These are phyloP conservation scores for Cymbopogon citratus DNA, from an alignment of 176 grass and related monocot genomes.

Conservation along the genomic window DNA sequence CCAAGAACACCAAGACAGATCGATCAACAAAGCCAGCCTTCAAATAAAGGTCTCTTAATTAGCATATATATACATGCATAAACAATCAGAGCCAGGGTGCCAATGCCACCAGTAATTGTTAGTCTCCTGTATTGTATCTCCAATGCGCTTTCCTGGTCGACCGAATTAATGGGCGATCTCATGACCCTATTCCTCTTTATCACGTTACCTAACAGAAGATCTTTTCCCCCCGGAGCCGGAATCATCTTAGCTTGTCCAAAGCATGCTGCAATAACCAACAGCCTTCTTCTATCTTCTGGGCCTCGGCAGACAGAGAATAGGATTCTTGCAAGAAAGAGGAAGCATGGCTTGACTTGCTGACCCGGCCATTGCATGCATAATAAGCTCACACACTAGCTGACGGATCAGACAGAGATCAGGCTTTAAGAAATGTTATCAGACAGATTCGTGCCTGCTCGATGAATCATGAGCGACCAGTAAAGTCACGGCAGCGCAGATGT, in stretches of 20 bases:
- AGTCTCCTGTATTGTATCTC: neutral
- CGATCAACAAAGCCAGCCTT: neutral
- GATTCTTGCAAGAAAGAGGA: slow-evolving; percentile 17
- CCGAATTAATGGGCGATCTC: neutral
- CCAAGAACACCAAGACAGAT: neutral
- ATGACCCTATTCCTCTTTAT: slow-evolving; percentile 6
- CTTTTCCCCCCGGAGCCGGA: slow-evolving; percentile 4
- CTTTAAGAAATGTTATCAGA: neutral
- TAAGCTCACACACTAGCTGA: neutral
- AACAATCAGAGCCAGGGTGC: no score
- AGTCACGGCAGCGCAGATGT: neutral
- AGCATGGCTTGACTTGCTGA: slow-evolving; percentile 10
- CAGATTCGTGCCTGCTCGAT: slow-evolving; percentile 3
- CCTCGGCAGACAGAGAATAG: neutral
- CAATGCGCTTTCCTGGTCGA: neutral
- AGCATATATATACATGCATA: no score
- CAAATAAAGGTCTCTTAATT: neutral
- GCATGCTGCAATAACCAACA: neutral
- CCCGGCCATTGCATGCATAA: neutral
- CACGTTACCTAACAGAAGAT: slow-evolving; percentile 9
- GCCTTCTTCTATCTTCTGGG: neutral
- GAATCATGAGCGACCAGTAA: neutral
- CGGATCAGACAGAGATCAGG: neutral
- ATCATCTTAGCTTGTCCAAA: slow-evolving; percentile 30
- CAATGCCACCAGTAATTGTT: neutral